A percentile compares a stretch with the other conserved stretches of the same genome.
Conservation (phyloP, 208 protist genomes). For the Leishmania braziliensis region DNA sequence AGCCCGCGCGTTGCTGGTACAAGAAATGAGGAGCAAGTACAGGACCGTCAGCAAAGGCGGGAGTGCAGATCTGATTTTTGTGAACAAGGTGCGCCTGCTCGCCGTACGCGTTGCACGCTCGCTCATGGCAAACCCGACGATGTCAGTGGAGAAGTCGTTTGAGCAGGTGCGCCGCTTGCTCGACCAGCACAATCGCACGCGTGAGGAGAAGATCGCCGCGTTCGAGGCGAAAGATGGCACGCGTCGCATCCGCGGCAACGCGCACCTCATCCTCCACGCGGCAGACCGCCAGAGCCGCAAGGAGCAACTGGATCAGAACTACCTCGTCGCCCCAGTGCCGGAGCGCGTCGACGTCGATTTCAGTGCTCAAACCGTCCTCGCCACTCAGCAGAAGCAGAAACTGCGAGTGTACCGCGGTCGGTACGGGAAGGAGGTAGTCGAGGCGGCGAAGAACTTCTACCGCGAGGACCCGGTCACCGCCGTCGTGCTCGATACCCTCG, state of each 20-base stretch:
- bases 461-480: slow-evolving; percentile 82
- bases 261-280: slow-evolving; percentile 64
- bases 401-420: slow-evolving; percentile 83
- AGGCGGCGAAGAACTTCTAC: slow-evolving; percentile 87
- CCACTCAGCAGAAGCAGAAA: slow-evolving; percentile 91
- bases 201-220: slow-evolving; percentile 76
- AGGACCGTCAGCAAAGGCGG: slow-evolving; percentile 69
- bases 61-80: slow-evolving; percentile 76
- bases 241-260: slow-evolving; percentile 82
- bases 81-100: slow-evolving; percentile 86
- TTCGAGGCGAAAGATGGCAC: slow-evolving; percentile 91
- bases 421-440: slow-evolving; percentile 74
- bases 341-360: slow-evolving; percentile 90
- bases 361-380: slow-evolving; percentile 82
- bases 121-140: slow-evolving; percentile 82
- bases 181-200: slow-evolving; percentile 70
- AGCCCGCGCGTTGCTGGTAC: slow-evolving; percentile 58
- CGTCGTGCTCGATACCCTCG: slow-evolving; percentile 88
- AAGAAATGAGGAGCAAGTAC: slow-evolving; percentile 85
- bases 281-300: slow-evolving; percentile 49
- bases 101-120: slow-evolving; percentile 81
- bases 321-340: slow-evolving; percentile 67
- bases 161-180: slow-evolving; percentile 62
- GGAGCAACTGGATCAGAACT: slow-evolving; percentile 74
- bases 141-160: slow-evolving; percentile 78